phyloP scores from a whole-genome alignment of 192 early-diverging fungal genomes.

The Entrophospora sp. region DNA sequence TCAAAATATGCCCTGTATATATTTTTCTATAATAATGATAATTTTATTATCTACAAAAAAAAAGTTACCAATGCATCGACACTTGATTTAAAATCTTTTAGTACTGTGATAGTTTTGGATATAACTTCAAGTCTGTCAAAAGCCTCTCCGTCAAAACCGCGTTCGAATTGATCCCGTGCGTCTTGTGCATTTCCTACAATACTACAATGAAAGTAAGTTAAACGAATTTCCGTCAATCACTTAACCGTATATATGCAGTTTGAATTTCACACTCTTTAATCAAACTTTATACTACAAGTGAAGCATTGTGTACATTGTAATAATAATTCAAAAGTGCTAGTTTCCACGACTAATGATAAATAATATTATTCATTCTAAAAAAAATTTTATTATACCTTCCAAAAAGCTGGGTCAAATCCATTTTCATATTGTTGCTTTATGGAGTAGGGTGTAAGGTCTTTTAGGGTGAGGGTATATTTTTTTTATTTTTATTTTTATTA shows the following conservation, averaged over 20 bases:
- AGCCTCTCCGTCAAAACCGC: conserved; percentile 11
- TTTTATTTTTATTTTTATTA: too few relatives aligned
- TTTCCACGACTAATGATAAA: neutral
- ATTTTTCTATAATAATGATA: too few relatives aligned
- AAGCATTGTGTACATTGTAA: neutral
- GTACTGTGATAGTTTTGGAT: conserved; percentile 9
- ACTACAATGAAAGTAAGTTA: neutral
- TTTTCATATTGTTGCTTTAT: neutral
- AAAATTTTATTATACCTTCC: conserved; percentile 10
- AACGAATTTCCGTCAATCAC: neutral
- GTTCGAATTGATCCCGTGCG: conserved; percentile 16
- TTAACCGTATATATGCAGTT: neutral
- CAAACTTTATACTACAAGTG: neutral
- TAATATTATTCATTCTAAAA: neutral
- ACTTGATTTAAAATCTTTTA: conserved; percentile 20
- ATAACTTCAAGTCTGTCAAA: conserved; percentile 21
- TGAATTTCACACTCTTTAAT: neutral
- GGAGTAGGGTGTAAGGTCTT: too few relatives aligned
- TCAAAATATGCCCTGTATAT: too few relatives aligned
- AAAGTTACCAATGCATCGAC: conserved; percentile 2
- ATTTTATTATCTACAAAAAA: neutral
- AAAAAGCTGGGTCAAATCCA: conserved; percentile 21
- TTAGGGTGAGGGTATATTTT: too few relatives aligned
- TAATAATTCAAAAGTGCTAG: neutral
- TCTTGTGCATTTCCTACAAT: conserved; percentile 17